Percentiles rank a stretch among this genome's conserved stretches.
phyloP scores from a whole-genome alignment of 441 rosid genomes.

The Croton setiger region DNA sequence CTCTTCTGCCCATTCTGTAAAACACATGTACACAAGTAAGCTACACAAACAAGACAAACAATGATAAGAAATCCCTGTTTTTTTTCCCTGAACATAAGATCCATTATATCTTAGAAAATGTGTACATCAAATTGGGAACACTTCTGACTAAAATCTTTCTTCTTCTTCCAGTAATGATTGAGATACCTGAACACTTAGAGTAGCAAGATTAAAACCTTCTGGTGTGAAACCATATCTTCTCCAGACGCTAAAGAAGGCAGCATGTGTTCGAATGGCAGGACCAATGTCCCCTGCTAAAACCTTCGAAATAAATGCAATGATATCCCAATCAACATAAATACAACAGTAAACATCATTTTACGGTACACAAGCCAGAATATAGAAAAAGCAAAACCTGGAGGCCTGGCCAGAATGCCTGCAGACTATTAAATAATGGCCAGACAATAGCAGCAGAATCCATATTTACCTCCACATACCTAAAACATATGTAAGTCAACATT shows the following conservation, averaged over 20 bases:
- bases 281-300: constrained; percentile 95
- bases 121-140: background rate
- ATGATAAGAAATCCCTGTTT: background rate
- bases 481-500: constrained; percentile 18
- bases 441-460: constrained; percentile 99
- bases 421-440: constrained; percentile 95
- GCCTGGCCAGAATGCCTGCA: constrained; percentile 99
- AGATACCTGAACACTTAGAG: constrained; percentile 62
- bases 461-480: constrained; percentile 98
- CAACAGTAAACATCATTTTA: background rate
- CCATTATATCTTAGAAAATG: background rate
- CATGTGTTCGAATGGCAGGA: constrained; percentile 95
- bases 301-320: constrained; percentile 38
- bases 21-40: constrained; percentile 13
- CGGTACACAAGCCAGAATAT: constrained; percentile 9
- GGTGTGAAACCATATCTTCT: constrained; percentile 93
- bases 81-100: background rate
- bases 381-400: constrained; percentile 27
- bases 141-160: background rate
- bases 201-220: constrained; percentile 95
- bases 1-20: constrained; percentile 91
- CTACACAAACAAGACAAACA: constrained; percentile 7
- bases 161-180: constrained; percentile 2
- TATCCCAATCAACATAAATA: constrained; percentile 4
- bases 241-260: constrained; percentile 98